A percentile compares a stretch with the other conserved stretches of the same genome.
Evolutionary conservation across 805 yeast genomes (phyloP).

Genomic region (Sugiyamaella lignohabitans): DNA sequence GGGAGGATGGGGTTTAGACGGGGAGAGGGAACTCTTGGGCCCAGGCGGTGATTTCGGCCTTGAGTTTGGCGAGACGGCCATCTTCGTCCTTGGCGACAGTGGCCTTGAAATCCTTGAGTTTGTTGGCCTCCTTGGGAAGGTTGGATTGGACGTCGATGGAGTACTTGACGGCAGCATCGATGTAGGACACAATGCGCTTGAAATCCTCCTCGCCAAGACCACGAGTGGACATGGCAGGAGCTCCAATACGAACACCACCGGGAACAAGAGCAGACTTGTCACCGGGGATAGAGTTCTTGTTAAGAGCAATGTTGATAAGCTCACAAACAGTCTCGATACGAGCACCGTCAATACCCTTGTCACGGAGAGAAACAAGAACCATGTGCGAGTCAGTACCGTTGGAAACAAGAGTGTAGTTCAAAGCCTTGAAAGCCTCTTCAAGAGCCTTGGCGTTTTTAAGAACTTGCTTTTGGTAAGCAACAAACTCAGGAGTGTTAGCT

Average conservation of each 20-base stretch:
- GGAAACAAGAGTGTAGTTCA: conserved; percentile 78
- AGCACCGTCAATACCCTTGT: conserved; percentile 92
- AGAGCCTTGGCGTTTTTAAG: conserved; percentile 80
- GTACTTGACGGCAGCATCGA: conserved; percentile 69
- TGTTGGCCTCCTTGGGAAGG: conserved; percentile 89
- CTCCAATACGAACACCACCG: conserved; percentile 95
- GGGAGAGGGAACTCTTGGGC: conserved; percentile 50
- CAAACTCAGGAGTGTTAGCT: conserved; percentile 84
- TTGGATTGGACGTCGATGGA: conserved; percentile 69
- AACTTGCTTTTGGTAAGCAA: conserved; percentile 82
- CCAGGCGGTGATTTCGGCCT: conserved; percentile 81
- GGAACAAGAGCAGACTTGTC: conserved; percentile 95
- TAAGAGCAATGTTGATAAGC: conserved; percentile 87
- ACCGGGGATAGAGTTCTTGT: conserved; percentile 97
- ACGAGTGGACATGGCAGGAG: conserved; percentile 98
- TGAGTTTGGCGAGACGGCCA: conserved; percentile 58
- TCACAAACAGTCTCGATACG: conserved; percentile 94
- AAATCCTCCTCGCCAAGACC: conserved; percentile 89
- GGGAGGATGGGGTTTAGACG: conserved; percentile 16
- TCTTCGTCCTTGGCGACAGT: conserved; percentile 59
- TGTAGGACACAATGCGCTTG: conserved; percentile 68
- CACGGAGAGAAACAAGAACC: conserved; percentile 84
- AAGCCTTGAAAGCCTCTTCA: conserved; percentile 63
- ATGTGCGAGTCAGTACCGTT: conserved; percentile 97
- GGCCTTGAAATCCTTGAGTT: conserved; percentile 91